Evolutionary conservation across 129 eudicot species (phyloP), one percentile per base, ranked within the genome.

Genomic region (Helianthus tuberosus): DNA sequence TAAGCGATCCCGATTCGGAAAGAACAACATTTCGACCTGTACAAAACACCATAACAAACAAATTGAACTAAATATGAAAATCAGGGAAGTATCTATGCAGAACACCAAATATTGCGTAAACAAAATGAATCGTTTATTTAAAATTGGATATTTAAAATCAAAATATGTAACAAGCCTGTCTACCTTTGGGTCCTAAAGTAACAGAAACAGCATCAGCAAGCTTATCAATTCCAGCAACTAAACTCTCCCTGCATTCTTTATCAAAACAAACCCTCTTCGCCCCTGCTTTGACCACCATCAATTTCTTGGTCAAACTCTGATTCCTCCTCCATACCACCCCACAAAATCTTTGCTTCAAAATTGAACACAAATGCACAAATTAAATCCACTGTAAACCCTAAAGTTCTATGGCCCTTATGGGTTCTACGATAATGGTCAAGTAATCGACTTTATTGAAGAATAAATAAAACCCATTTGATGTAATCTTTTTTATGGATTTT

Each of bases 191-290:
- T 11, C 98, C 99, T 65, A 94, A 63, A 66, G 99, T 94, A 60
- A 94, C 91, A 52, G 99, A 91, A 84, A 91, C 99, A 71, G 96
- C 97, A 85, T 94, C 97, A 52, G 99, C 99, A 66, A 94, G 97
- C 80, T 94, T 94, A 80, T 91, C 81, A 35, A 94, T 84, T 8
- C 99, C 97, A 57, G 97, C 87, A 67, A 83, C 86, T 57, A 94
- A 86, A 43, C 88, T 81, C 69, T 88, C 76, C 50, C 99, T 86
- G 75, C 97, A 85, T 44, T 91, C 86, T 50, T 75, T 88, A 73
- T 84, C 99, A 66, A 88, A 88, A 23, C 79, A 74, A 16, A 91
- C 85, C 68, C 89, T 85, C 75, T 88, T 94, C 16, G 88, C 84
- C 12, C 98, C 97, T 74, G 99, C 97, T 85, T 81, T 94, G 38